Evolutionary conservation across 345 rosid genomes (phyloP).

Genomic region (Xanthoceras sorbifolium): DNA sequence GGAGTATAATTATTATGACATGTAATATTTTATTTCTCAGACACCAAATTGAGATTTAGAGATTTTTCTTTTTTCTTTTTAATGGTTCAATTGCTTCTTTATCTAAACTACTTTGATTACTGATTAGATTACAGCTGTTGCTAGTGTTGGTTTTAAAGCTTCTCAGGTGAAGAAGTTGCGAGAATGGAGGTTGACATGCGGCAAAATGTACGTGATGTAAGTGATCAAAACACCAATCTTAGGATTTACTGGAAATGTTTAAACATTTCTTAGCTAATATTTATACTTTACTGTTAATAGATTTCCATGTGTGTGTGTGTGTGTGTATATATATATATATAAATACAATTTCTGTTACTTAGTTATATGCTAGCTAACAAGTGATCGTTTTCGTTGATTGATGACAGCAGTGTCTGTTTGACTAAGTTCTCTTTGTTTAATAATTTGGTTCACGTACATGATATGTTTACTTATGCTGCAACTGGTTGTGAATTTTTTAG

Average conservation of each 20-base stretch:
- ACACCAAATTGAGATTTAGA: constrained; percentile 13
- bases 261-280: background rate
- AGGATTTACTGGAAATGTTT: background rate
- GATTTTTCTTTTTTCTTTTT: background rate
- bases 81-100: constrained; percentile 7
- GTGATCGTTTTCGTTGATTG: background rate
- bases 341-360: background rate
- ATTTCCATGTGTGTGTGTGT: too few species aligned
- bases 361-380: background rate
- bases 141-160: constrained; percentile 15
- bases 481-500: background rate
- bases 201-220: constrained; percentile 28
- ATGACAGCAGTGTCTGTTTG: background rate
- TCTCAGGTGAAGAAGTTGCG: constrained; percentile 8
- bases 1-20: background rate
- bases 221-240: constrained; percentile 17
- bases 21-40: background rate
- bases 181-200: constrained; percentile 29
- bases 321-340: too few species aligned
- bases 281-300: background rate
- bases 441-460: background rate
- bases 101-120: background rate
- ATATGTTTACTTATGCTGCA: background rate
- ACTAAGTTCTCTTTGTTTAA: background rate
- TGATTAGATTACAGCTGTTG: constrained; percentile 15